Evolutionary conservation across 345 rosid genomes (phyloP).

Genomic region (Gossypium mustelinum): DNA sequence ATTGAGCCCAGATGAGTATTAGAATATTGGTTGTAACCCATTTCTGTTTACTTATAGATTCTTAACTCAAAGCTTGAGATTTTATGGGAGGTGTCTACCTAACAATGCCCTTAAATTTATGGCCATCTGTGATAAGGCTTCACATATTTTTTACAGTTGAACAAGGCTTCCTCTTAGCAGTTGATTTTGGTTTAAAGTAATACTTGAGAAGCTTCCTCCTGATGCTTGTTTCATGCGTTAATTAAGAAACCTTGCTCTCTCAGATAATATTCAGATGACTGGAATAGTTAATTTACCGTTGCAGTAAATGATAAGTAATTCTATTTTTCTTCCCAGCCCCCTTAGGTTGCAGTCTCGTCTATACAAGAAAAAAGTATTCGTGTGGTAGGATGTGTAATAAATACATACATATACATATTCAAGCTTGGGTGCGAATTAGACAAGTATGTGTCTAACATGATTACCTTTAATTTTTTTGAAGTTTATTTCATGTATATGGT

Average conservation of each 20-base stretch:
- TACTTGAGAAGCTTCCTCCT: background rate
- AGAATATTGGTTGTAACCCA: background rate
- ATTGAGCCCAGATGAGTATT: constrained; percentile 21
- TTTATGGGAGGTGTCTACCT: background rate
- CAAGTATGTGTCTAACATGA: too few species aligned
- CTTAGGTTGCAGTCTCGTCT: too few species aligned
- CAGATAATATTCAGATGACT: too few species aligned
- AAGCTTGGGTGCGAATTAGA: too few species aligned
- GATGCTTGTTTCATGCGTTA: background rate
- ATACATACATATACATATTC: too few species aligned
- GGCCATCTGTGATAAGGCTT: constrained; percentile 2
- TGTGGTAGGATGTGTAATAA: too few species aligned
- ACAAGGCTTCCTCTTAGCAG: background rate
- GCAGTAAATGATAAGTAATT: too few species aligned
- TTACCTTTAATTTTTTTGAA: too few species aligned
- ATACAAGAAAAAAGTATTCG: too few species aligned
- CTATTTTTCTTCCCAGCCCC: too few species aligned
- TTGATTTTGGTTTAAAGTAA: background rate
- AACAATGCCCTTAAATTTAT: background rate
- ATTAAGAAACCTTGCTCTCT: background rate
- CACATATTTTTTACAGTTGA: background rate
- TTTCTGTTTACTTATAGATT: background rate
- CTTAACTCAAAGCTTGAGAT: background rate
- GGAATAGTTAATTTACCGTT: too few species aligned
- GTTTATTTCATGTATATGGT: too few species aligned